phyloP scores from a whole-genome alignment of 345 rosid genomes.

The Dipteronia sinensis region DNA sequence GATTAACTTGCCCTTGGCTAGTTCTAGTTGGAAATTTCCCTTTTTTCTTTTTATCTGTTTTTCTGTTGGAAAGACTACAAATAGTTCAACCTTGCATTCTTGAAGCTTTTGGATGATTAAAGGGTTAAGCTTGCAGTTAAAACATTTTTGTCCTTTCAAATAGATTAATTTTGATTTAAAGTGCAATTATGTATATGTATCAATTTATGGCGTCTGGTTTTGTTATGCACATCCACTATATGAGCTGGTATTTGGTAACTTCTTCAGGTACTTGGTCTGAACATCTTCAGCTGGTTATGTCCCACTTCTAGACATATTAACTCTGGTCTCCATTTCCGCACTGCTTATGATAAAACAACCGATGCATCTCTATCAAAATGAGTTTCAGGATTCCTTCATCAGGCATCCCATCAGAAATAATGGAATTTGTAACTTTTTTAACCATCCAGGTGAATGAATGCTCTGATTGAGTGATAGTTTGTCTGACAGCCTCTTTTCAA shows the following conservation, averaged over 20 bases:
- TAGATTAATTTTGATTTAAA: background rate
- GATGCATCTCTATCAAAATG: conserved; percentile 36
- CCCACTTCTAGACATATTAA: conserved; percentile 67
- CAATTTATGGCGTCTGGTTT: background rate
- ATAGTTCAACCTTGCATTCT: background rate
- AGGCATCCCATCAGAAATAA: conserved; percentile 18
- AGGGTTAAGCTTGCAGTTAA: background rate
- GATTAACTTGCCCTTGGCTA: conserved; percentile 1
- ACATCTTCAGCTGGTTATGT: conserved; percentile 73
- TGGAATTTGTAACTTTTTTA: background rate
- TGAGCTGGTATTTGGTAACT: conserved; percentile 7
- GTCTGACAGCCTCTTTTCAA: background rate
- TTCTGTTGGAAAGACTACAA: background rate
- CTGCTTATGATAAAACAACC: conserved; percentile 51
- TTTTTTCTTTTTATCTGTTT: background rate
- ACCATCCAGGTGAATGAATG: background rate
- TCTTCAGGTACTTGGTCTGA: conserved; percentile 79
- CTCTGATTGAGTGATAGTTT: background rate
- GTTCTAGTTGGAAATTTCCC: background rate
- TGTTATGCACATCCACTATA: background rate
- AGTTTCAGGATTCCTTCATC: conserved; percentile 11
- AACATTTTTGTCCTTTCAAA: background rate
- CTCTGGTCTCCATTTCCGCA: conserved; percentile 73
- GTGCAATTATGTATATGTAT: background rate
- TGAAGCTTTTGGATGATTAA: background rate